A percentile compares a stretch with the other conserved stretches of the same genome.
phyloP scores from a whole-genome alignment of 148 eudicot genomes.

The Cornus florida region DNA sequence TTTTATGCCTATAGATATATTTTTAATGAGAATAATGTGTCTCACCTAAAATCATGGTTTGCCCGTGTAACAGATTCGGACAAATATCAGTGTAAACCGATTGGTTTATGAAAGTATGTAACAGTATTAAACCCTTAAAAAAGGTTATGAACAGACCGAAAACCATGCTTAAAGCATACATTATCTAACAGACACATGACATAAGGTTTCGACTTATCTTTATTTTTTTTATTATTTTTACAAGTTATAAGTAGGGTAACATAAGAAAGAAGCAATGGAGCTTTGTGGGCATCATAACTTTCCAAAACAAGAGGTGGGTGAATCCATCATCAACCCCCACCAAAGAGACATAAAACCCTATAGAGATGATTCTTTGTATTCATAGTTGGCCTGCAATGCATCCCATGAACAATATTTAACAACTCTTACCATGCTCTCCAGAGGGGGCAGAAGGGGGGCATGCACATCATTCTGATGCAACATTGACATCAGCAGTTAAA shows the following conservation, averaged over 20 bases:
- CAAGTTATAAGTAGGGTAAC: constrained; percentile 17
- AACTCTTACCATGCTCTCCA: background rate
- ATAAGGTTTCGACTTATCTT: too few relatives aligned
- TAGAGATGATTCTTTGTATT: background rate
- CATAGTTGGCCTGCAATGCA: constrained; percentile 19
- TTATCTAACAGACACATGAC: too few relatives aligned
- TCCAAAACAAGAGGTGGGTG: constrained; percentile 25
- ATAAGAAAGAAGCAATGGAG: constrained; percentile 16
- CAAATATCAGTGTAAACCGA: too few relatives aligned
- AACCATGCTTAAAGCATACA: too few relatives aligned
- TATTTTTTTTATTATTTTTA: background rate
- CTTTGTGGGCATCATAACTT: constrained; percentile 28
- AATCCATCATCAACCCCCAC: constrained; percentile 23
- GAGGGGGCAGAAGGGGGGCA: background rate
- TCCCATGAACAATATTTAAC: constrained; percentile 2
- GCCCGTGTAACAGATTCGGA: too few relatives aligned
- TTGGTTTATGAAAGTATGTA: too few relatives aligned
- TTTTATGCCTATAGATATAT: too few relatives aligned
- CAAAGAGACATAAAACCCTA: background rate
- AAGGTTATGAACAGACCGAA: too few relatives aligned
- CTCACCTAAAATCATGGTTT: too few relatives aligned
- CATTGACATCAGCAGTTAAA: constrained; percentile 27
- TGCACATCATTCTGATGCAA: constrained; percentile 35
- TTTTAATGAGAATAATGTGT: too few relatives aligned
- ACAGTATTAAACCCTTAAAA: too few relatives aligned